Evolutionary conservation across 1,284 basidiomycete genomes (phyloP).

Genomic region (Trichosporon coremiiforme): DNA sequence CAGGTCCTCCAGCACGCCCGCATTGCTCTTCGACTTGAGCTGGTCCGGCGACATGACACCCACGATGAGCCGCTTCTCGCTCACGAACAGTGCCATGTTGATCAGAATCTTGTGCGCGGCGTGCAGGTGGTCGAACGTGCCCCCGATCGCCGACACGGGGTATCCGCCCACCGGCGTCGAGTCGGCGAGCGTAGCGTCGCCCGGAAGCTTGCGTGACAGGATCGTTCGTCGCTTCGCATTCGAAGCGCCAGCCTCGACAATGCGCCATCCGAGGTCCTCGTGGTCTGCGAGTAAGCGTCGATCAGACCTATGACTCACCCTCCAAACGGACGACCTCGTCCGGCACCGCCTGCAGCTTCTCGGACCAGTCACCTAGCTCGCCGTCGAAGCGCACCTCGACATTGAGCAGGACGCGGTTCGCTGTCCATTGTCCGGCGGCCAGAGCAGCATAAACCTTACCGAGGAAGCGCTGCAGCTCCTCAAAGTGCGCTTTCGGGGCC

Average conservation of each 20-base stretch:
- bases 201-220: conserved; percentile 8
- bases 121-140: conserved; percentile 97
- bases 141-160: conserved; percentile 62
- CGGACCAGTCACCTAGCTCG: conserved; percentile 36
- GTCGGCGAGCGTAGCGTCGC: conserved; percentile 3
- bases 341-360: conserved; percentile 30
- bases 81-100: conserved; percentile 83
- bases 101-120: conserved; percentile 96
- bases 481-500: conserved; percentile 39
- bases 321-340: conserved; percentile 31
- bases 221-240: conserved; percentile 15
- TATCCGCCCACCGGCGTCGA: conserved; percentile 24
- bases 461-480: conserved; percentile 48
- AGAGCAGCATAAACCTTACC: conserved; percentile 50
- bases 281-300: conserved; percentile 13
- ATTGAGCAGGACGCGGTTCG: conserved; percentile 46
- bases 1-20: conserved; percentile 70
- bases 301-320: conserved; percentile 24
- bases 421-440: conserved; percentile 46
- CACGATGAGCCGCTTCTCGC: conserved; percentile 77
- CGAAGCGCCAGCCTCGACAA: conserved; percentile 1
- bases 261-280: conserved; percentile 20
- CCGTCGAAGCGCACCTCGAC: conserved; percentile 54
- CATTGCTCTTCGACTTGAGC: conserved; percentile 72
- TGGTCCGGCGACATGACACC: conserved; percentile 79